Base-by-base conservation (phyloP, 140 eudicot genomes). In the Stevia rebaudiana region DNA sequence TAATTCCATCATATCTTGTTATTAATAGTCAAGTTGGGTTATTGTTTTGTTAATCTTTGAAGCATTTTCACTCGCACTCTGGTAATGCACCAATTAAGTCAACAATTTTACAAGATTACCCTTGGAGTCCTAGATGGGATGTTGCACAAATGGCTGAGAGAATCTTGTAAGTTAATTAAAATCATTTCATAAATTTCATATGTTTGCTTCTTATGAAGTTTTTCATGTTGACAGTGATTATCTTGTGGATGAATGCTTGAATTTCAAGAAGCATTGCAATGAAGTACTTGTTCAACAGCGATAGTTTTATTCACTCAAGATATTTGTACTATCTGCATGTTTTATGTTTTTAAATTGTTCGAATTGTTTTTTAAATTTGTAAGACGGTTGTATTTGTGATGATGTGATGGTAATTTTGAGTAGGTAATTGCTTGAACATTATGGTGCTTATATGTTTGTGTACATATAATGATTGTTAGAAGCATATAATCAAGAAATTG, bases 121-220 rank as follows among this genome's bases (percentile, higher is more conserved):
- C 96, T 11, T 92, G 98, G 98, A 92, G 98, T 80, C 98, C 98
- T 16, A 79, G 98, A 71, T 92, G 98, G 98, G 95, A 85, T 9
- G 62, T 64, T 21, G 49, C 87, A 39, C 74, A 79, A 77, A 88
- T 87, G 98, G 95, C 95, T 4, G 95, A 79, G 30, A 71, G 98
- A 41, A 72, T 88, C 67, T 87, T 72, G 98, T 92, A 83, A 88
- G 95, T 75, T 70, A 16, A 61, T 11, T 3, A 12, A 11, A 22
- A 13, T 1, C 13, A 7, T n/a, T 61, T 1, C 22, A 17, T 63
- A 19, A 17, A 37, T 63, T 28, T 62, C 46, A 0, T 37, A 12
- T 54, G 60, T 48, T 13, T 1, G 17, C 17, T 51, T 73, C 61
- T 41, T 36, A 70, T 51, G 62, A 25, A 46, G 13, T 40, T 58